Base-by-base conservation (phyloP, 176 grass and related monocot genomes). In the Aegilops longissima region DNA sequence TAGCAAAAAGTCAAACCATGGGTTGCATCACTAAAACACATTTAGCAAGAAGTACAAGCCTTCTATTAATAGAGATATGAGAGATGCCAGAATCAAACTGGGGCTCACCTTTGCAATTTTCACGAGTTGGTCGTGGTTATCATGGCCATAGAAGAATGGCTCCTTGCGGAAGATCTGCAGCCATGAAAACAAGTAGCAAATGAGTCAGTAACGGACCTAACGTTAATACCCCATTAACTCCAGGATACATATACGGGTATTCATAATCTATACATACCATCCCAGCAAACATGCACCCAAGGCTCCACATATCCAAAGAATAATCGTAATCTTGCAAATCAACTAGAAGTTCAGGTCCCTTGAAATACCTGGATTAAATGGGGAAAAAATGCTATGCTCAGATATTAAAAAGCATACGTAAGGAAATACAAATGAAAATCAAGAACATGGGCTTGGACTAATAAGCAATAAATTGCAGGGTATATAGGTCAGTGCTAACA, bases 141-240 rank as follows among this genome's bases (percentile, higher is more conserved):
- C 97, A 80, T 96, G 92, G 6, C 97, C 97, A 93, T 99, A 96
- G 91, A 99, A 99, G 84, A 99, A 99, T 21, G 97, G 97, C 58
- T 99, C 97, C 90, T 99, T 99, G 76, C 97, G 97, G 87, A 99
- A 99, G 89, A 99, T 97, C 97, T 99, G 82, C 64, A 89, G 83
- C 38, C 76, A 95, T 56, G 33, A 79, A 88, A 29, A 81, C n/a
- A 67, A 44, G n/a, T 27, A 65, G 82, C 12, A 72, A 73, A 63
- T 80, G 40, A 84, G 76, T 86, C 36, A 36, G 47, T 11, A 61
- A 85, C 24, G 21, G 12, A 77, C 36, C 39, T 58, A 81, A n/a
- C 66, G 35, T 21, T 59, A 86, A 83, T 61, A 66, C 58, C 29
- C 36, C 67, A 92, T 30, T 25, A 23, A 14, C 7, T 23, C 14